Evolutionary conservation across 2,329 filamentous ascomycete species (phyloP), one percentile per base, ranked within the genome.

Genomic region (Rhytidhysteron rufulum): DNA sequence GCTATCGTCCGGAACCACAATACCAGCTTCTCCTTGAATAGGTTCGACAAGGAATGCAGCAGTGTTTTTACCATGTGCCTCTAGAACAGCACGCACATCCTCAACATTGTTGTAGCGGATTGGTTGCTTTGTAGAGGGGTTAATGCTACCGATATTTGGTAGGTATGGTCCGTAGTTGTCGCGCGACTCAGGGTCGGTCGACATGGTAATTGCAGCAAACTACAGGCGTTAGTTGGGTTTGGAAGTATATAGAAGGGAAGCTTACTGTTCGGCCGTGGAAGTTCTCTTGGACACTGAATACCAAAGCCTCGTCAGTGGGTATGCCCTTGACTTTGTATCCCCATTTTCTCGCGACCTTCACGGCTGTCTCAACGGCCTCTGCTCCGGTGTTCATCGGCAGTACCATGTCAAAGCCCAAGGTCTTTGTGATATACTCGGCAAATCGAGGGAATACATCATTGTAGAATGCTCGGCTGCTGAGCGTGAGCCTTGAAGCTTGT

Each of bases 381-480:
- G 91, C 91, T 43, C 91, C 91, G 2, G 91, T 97, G 74, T 96
- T 96, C 90, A 97, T 96, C 50, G 91, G 91, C 66, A 97, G 71
- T 24, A 95, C 88, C 91, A 96, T 96, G 68, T 97, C 91, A 65
- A 94, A 97, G 47, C 88, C 89, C 65, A 96, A 95, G 63, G 87
- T 83, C 51, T 80, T 71, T 54, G 87, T 90, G 49, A 95, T 84
- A 70, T 93, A 95, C 70, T 95, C 85, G 5, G 91, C 91, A 76
- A 95, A 97, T 50, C 85, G 83, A 43, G 91, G 91, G 72, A 97
- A 97, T 48, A 97, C 93, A 73, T 97, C 91, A 66, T 97, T 98
- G 78, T 97, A 85, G 73, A 97, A 98, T 37, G 93, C 93, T 46
- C 91, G 82, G 46, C 89, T 95, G 69, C 88, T 95, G 52, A 97